These are phyloP conservation scores for Cryoendolithus antarcticus DNA, from an alignment of 2,329 filamentous ascomycete genomes.

Conservation along the genomic window DNA sequence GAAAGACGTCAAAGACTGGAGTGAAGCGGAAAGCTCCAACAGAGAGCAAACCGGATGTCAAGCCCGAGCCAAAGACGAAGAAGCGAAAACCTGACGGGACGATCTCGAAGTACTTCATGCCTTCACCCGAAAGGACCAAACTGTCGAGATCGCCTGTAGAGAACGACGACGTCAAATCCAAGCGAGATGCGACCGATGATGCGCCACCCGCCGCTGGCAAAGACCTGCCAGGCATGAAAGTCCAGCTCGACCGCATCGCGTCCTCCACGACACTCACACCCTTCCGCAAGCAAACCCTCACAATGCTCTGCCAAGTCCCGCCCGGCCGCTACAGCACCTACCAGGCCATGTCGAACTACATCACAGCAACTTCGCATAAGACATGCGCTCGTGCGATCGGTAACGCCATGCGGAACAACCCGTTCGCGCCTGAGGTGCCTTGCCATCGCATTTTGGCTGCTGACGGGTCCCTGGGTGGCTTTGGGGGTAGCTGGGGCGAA, in stretches of 20 bases:
- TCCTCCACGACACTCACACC: slow-evolving; percentile 33
- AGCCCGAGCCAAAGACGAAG: neutral
- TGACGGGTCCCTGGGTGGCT: slow-evolving; percentile 35
- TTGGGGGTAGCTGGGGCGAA: slow-evolving; percentile 38
- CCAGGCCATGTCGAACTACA: slow-evolving; percentile 22
- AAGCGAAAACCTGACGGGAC: slow-evolving; percentile 3
- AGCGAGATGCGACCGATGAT: neutral
- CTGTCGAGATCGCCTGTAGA: slow-evolving; percentile 1
- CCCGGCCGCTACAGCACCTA: slow-evolving; percentile 25
- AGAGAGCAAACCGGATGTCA: slow-evolving; percentile 1
- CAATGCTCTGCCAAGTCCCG: slow-evolving; percentile 24
- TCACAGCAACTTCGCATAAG: slow-evolving; percentile 20
- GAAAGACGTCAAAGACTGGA: slow-evolving; percentile 17
- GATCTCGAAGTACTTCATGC: slow-evolving; percentile 21
- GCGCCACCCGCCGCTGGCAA: neutral
- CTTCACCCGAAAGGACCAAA: slow-evolving; percentile 9
- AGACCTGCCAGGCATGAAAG: slow-evolving; percentile 7
- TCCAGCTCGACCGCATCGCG: slow-evolving; percentile 28
- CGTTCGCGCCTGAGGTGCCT: slow-evolving; percentile 31
- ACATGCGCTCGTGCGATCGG: slow-evolving; percentile 29
- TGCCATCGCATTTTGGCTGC: slow-evolving; percentile 28
- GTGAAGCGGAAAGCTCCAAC: neutral
- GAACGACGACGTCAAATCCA: neutral
- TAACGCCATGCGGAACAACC: slow-evolving; percentile 30
- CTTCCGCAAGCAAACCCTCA: slow-evolving; percentile 30